Base-by-base conservation (phyloP, 2,329 filamentous ascomycete genomes). In the Epichloe bromicola region DNA sequence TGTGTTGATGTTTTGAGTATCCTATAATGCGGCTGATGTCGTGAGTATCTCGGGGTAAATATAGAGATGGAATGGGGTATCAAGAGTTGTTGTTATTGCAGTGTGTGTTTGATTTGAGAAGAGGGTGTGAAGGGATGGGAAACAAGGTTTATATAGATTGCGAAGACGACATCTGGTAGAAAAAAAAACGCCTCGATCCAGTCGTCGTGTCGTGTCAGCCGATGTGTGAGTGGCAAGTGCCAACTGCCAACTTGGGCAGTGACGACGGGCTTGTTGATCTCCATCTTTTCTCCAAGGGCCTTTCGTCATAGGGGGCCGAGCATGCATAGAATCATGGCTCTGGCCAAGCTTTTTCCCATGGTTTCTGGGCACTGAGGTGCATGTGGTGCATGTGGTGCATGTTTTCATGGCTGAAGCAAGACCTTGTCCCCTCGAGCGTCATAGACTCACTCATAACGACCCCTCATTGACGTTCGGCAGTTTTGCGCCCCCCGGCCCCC, bases 221-320 rank as follows among this genome's bases (percentile, higher is more conserved):
- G 23, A 14, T 8, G 34, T 23, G 23, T 23, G 40, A 30, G 19
- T 15, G 34, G 12, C 33, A 44, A 34, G 20, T 20, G 20, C 20
- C 20, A 20, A 23, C 5, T 23, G 23, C 23, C 23, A 6, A 23
- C 23, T 23, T 30, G 30, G 11, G 30, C 30, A 11, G 30, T 30
- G 10, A 30, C 3, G 10, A 30, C 8, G 7, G 48, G 23, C 17
- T 39, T 34, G 23, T 39, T 34, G n/a, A 40, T 41, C 10, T 38
- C 48, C 30, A 46, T 26, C 7, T 8, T 26, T 26, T 26, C 23
- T 26, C 7, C 14, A n/a, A 14, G 19, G 36, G 5, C 17, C 46
- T 51, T 53, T 48, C 50, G 52, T 54, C 52, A 54, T 54, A 17
- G 30, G 49, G 39, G 23, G 42, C 33, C 23, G 15, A 26, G 33